A percentile compares a stretch with the other conserved stretches of the same genome.
phyloP scores from a whole-genome alignment of 495 filamentous ascomycete genomes.

The Aspergillus sparsus region DNA sequence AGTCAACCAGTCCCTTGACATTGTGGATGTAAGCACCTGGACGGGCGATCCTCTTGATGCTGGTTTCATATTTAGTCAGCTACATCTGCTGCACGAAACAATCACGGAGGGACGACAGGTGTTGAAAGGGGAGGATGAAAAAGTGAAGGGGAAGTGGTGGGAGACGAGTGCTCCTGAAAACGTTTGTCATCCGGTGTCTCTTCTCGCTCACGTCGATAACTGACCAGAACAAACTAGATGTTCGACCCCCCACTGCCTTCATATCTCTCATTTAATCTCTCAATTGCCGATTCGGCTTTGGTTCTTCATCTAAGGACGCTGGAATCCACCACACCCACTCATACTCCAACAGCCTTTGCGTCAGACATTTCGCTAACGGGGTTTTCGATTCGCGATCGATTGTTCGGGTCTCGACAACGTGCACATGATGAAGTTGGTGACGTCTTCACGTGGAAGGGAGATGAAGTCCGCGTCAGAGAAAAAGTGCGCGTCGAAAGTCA shows the following conservation, averaged over 20 bases:
- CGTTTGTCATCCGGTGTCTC: slow-evolving; percentile 34
- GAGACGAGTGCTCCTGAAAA: slow-evolving; percentile 54
- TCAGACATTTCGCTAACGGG: slow-evolving; percentile 54
- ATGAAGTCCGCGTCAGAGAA: slow-evolving; percentile 81
- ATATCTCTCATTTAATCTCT: slow-evolving; percentile 71
- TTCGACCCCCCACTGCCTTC: slow-evolving; percentile 62
- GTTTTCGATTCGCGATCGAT: slow-evolving; percentile 58
- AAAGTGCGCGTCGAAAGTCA: slow-evolving; percentile 89
- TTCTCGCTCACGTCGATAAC: not conserved
- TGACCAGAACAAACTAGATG: slow-evolving; percentile 27
- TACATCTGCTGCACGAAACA: slow-evolving; percentile 73
- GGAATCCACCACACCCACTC: slow-evolving; percentile 60
- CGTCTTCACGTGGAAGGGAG: slow-evolving; percentile 65
- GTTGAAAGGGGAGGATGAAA: slow-evolving; percentile 51
- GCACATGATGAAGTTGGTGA: slow-evolving; percentile 82
- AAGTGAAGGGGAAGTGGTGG: slow-evolving; percentile 57
- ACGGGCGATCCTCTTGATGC: slow-evolving; percentile 59
- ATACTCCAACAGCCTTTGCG: slow-evolving; percentile 61
- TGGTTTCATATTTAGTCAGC: slow-evolving; percentile 74
- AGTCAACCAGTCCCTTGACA: slow-evolving; percentile 76
- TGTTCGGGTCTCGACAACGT: slow-evolving; percentile 55
- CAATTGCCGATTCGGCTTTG: slow-evolving; percentile 74
- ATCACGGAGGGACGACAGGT: slow-evolving; percentile 66
- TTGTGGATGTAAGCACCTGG: slow-evolving; percentile 73
- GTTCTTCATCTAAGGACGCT: slow-evolving; percentile 79